Percentiles rank a stretch among this genome's conserved stretches.
These are phyloP conservation scores for Sparassis latifolia DNA, from an alignment of 1,284 basidiomycete species.

Conservation along the genomic window DNA sequence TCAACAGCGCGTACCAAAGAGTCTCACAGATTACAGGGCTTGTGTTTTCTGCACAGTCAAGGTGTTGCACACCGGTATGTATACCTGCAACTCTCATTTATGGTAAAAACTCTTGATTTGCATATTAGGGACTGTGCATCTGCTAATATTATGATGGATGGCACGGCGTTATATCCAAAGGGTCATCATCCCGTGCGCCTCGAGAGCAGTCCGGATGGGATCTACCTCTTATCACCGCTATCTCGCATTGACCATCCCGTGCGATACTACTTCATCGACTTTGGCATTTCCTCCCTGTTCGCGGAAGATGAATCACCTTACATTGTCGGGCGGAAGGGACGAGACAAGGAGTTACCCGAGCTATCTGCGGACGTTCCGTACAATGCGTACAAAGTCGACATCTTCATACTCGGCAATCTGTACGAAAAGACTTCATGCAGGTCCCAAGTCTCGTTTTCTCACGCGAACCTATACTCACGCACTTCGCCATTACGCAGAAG, in stretches of 20 bases:
- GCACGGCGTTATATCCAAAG: conserved; percentile 14
- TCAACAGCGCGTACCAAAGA: neutral
- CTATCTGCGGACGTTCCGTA: conserved; percentile 18
- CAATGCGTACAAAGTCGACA: conserved; percentile 24
- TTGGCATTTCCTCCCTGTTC: conserved; percentile 16
- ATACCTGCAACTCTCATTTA: neutral
- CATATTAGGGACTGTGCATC: conserved; percentile 14
- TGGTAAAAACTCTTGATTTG: neutral
- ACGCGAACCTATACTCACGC: neutral
- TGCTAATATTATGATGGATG: conserved; percentile 25
- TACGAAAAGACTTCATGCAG: conserved; percentile 9
- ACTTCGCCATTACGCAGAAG: conserved; percentile 2
- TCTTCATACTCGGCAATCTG: conserved; percentile 22
- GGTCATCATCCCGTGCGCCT: conserved; percentile 19
- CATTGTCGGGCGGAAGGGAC: conserved; percentile 11
- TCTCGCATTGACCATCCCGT: conserved; percentile 6
- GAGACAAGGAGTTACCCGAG: conserved; percentile 23
- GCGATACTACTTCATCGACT: conserved; percentile 23
- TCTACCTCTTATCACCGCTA: neutral
- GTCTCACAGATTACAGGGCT: conserved; percentile 10
- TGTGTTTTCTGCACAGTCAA: conserved; percentile 17
- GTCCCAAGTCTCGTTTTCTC: neutral
- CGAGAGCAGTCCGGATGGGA: conserved; percentile 6
- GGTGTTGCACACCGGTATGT: conserved; percentile 19
- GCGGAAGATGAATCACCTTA: conserved; percentile 2